phyloP scores from a whole-genome alignment of 352 stramenopile species.

The Phytopythium delawarense region DNA sequence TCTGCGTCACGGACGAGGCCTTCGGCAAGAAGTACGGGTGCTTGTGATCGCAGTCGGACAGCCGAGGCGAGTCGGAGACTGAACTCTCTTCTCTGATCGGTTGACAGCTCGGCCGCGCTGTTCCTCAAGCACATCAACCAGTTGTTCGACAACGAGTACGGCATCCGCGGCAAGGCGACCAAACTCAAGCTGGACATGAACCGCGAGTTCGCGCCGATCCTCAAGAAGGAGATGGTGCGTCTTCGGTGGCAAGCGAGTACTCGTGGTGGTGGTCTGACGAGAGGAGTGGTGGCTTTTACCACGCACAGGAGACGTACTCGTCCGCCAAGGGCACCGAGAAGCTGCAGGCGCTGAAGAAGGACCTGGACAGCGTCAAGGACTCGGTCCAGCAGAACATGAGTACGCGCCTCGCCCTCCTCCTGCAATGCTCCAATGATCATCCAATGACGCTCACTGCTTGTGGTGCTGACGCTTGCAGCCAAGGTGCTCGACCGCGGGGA shows the following conservation, averaged over 20 bases:
- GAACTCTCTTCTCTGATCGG: not conserved
- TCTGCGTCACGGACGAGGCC: conserved; percentile 74
- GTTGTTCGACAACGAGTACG: conserved; percentile 83
- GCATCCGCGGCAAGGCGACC: conserved; percentile 81
- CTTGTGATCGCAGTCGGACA: not conserved
- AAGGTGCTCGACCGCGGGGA: conserved; percentile 84
- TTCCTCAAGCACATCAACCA: conserved; percentile 87
- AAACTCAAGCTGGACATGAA: conserved; percentile 89
- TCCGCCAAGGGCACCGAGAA: conserved; percentile 70
- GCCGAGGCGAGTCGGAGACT: too few relatives aligned
- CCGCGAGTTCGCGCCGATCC: conserved; percentile 70
- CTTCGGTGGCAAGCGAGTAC: not conserved
- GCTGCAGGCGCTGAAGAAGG: conserved; percentile 75
- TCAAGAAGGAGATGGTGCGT: conserved; percentile 84
- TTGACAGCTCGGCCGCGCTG: conserved; percentile 59
- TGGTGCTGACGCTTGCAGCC: conserved; percentile 19
- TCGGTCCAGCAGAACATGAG: conserved; percentile 83
- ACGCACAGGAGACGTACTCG: conserved; percentile 66
- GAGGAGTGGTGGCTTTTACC: not conserved
- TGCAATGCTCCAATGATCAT: not conserved
- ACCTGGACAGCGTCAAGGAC: conserved; percentile 74
- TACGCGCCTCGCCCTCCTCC: conserved; percentile 15
- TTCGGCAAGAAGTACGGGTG: conserved; percentile 70
- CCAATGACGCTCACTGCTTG: conserved; percentile 9
- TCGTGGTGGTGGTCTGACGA: not conserved